Base-by-base conservation (phyloP, 805 yeast genomes). In the Candida morakotiae region DNA sequence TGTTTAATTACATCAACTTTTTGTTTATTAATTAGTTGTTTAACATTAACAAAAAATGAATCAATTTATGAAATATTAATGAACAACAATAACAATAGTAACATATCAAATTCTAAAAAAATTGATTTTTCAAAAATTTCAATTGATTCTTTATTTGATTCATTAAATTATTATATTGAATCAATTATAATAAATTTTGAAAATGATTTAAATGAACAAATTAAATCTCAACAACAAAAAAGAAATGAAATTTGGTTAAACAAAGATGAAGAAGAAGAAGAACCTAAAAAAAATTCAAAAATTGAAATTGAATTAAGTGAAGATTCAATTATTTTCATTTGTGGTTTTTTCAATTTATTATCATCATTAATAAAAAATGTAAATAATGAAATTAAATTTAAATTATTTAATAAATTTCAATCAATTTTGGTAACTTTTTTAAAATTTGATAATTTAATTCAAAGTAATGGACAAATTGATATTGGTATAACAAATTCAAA, bases 1-100 rank as follows among this genome's bases (percentile, higher is more conserved):
- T 81, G 91, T 8, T 66, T 87, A 34, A 86, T 88, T 64, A 76
- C 87, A 35, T 83, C 98, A 0, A 76, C 95, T 0, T 87, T 82
- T 50, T 79, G 89, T 45, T 69, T 87, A 39, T 74, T 91, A 71
- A 65, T 91, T 40, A 80, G 94, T 2, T 81, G 93, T 5, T 65
- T 91, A 27, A 71, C 93, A 0, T 68, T 72, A 14, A 81, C 83
- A n/a, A 63, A 70, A 2, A 69, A 69, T 16, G 72, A 76, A 41
- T 74, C 87, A 2, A 53, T 68, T 2, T 68, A 71, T 69, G 73
- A 67, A 19, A 51, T 58, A 14, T 52, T 68, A 41, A 52, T 60
- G 17, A 48, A 52, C 29, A 62, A 60, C 19, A 52, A 49, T 24
- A 42, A 38, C 24, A 42, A 60, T 2, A 25, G 33, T 4, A n/a